Percentiles rank a stretch among this genome's conserved stretches.
These are phyloP conservation scores for Mangifera indica DNA, from an alignment of 345 rosid species.

Conservation along the genomic window DNA sequence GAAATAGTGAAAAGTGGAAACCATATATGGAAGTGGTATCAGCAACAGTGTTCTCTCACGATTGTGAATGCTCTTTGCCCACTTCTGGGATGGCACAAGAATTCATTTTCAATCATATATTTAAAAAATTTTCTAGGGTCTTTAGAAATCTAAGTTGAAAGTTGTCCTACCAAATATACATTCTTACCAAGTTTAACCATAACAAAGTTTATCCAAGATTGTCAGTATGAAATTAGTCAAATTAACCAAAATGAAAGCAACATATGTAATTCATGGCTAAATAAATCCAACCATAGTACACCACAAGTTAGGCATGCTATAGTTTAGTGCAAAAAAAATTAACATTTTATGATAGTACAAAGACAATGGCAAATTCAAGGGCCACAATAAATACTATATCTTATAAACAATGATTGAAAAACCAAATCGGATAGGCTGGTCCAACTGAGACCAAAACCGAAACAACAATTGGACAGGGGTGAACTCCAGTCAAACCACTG, in stretches of 20 bases:
- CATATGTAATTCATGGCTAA: too few species aligned
- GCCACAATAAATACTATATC: background rate
- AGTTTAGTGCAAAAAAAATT: background rate
- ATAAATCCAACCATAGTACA: too few species aligned
- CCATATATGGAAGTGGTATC: background rate
- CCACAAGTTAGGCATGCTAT: background rate
- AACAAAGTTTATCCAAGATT: too few species aligned
- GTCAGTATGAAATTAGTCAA: too few species aligned
- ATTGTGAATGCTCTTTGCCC: background rate
- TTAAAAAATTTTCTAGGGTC: background rate
- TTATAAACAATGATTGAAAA: too few species aligned
- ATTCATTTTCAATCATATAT: background rate
- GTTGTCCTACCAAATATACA: background rate
- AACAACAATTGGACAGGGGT: too few species aligned
- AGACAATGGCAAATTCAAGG: too few species aligned
- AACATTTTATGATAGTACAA: background rate
- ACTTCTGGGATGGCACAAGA: background rate
- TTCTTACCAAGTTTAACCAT: too few species aligned
- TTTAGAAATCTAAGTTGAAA: background rate
- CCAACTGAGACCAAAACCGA: too few species aligned
- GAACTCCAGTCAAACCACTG: too few species aligned
- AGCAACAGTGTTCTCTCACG: background rate
- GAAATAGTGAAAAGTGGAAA: background rate
- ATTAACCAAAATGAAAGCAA: too few species aligned
- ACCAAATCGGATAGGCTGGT: too few species aligned